These are phyloP conservation scores for Vitellaria paradoxa DNA, from an alignment of 179 eudicot genomes.

Conservation along the genomic window DNA sequence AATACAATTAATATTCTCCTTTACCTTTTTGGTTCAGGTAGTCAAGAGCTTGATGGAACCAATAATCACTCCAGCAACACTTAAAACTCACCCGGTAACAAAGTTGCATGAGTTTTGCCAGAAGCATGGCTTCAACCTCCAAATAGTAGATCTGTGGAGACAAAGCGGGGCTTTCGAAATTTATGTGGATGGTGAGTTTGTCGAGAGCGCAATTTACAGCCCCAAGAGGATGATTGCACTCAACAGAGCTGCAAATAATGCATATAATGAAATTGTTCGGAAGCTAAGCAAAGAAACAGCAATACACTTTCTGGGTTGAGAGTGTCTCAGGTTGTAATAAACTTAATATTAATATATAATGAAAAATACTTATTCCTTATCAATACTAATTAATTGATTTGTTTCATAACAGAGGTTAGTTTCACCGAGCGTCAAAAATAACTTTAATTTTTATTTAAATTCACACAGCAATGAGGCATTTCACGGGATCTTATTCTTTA, in stretches of 20 bases:
- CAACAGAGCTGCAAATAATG: conserved; percentile 54
- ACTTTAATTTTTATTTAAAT: no score
- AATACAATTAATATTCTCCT: no score
- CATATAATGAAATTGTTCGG: conserved; percentile 31
- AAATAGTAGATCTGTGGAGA: conserved; percentile 38
- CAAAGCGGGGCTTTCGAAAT: conserved; percentile 36
- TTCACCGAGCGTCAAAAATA: no score
- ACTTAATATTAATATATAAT: no score
- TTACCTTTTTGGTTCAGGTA: conserved; percentile 24
- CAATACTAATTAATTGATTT: no score
- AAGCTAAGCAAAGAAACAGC: conserved; percentile 3
- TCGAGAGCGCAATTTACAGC: conserved; percentile 33
- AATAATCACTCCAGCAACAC: conserved; percentile 41
- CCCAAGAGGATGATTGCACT: conserved; percentile 49
- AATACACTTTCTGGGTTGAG: no score
- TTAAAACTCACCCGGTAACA: conserved; percentile 40
- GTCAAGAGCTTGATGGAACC: conserved; percentile 46
- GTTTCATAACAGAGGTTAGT: no score
- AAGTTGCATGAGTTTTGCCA: conserved; percentile 51
- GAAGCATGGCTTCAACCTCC: conserved; percentile 31
- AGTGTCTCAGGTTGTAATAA: no score
- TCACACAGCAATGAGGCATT: no score
- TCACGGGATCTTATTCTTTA: no score
- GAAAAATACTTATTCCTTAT: no score
- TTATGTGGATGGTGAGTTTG: conserved; percentile 28